These are phyloP conservation scores for Aspergillus sp. DNA, from an alignment of 2,329 filamentous ascomycete species.

Conservation along the genomic window DNA sequence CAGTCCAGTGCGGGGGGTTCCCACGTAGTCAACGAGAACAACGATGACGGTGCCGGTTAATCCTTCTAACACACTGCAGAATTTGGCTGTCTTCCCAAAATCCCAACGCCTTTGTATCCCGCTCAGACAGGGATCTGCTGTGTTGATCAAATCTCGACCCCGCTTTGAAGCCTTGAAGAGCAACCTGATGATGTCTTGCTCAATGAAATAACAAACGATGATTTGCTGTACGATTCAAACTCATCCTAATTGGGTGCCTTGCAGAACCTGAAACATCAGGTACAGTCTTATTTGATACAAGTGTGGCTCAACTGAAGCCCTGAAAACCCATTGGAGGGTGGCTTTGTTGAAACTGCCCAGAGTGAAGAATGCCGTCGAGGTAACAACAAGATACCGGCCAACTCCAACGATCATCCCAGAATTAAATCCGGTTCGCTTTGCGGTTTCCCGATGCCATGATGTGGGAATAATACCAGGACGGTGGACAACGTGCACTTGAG, in stretches of 20 bases:
- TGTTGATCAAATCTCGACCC: not conserved
- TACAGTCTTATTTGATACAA: not conserved
- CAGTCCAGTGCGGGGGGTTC: not conserved
- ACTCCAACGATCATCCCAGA: not conserved
- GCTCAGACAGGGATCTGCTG: not conserved
- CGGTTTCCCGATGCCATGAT: not conserved
- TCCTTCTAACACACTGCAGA: not conserved
- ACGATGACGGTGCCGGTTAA: not conserved
- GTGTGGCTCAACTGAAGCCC: not conserved
- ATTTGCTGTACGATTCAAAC: not conserved
- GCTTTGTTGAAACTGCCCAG: not conserved
- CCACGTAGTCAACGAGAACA: not conserved
- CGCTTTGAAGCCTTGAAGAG: not conserved
- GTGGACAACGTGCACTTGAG: not conserved
- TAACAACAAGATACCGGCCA: not conserved
- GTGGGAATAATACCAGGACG: not conserved
- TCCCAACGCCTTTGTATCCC: not conserved
- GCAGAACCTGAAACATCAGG: slow-evolving; percentile 18
- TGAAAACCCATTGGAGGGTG: not conserved
- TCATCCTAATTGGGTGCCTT: slow-evolving; percentile 2
- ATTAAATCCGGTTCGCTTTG: not conserved
- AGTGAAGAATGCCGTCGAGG: not conserved
- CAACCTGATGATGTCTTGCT: not conserved
- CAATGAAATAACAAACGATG: not conserved
- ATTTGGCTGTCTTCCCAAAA: too few species aligned